Conservation (phyloP, 1,284 basidiomycete species). For the Cutaneotrichosporon sp. region DNA sequence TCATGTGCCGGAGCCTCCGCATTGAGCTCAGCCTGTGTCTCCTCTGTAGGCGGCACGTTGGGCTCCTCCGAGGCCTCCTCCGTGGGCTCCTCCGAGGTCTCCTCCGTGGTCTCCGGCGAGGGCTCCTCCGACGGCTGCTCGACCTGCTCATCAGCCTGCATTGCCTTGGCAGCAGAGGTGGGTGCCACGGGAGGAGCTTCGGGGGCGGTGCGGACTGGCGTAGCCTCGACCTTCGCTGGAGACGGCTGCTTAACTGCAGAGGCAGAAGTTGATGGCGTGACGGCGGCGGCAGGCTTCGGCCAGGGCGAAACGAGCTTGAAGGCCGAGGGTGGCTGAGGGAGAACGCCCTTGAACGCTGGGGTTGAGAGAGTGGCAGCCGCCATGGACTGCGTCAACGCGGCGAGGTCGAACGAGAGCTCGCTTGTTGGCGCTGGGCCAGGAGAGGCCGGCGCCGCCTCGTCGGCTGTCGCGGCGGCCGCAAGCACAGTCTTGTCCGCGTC, state of each 20-base stretch:
- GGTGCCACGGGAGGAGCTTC: background rate
- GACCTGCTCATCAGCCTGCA: background rate
- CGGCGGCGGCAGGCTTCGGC: no score
- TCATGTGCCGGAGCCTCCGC: no score
- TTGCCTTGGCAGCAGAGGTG: background rate
- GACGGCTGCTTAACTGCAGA: no score
- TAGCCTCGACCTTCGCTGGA: background rate
- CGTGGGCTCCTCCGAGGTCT: background rate
- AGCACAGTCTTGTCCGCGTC: background rate
- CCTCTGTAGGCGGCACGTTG: no score
- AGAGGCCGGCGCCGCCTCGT: background rate
- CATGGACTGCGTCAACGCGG: background rate
- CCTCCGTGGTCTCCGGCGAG: no score
- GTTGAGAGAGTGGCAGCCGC: background rate
- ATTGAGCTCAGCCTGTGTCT: no score
- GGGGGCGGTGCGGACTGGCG: background rate
- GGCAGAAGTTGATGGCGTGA: background rate
- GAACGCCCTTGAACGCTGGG: background rate
- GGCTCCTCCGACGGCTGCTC: background rate
- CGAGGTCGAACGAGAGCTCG: background rate
- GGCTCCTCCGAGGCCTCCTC: background rate
- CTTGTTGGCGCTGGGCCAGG: background rate
- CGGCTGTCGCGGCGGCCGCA: background rate
- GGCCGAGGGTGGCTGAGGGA: background rate
- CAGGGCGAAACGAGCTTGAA: no score